A percentile compares a stretch with the other conserved stretches of the same genome.
These are phyloP conservation scores for Huntiella abstrusa DNA, from an alignment of 2,329 filamentous ascomycete genomes.

Conservation along the genomic window DNA sequence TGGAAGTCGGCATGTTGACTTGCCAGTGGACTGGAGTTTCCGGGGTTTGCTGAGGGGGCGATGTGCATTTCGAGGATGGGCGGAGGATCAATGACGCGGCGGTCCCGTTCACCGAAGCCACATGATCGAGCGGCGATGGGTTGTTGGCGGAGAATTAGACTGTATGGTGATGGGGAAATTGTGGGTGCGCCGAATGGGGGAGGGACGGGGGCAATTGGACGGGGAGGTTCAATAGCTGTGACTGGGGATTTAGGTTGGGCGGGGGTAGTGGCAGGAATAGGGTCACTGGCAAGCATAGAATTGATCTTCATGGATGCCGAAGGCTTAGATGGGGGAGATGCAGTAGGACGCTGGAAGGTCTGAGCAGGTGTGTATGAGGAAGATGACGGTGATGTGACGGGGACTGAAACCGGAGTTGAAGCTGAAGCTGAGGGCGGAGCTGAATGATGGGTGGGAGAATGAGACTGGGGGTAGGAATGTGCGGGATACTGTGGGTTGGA, in stretches of 20 bases:
- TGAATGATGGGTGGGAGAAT: background rate
- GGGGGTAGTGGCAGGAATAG: background rate
- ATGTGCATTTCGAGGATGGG: slow-evolving; percentile 61
- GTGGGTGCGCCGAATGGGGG: background rate
- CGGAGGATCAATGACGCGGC: slow-evolving; percentile 65
- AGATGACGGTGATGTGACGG: no score
- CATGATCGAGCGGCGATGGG: slow-evolving; percentile 62
- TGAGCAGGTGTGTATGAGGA: slow-evolving; percentile 5
- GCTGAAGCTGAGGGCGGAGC: background rate
- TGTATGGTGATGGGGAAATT: slow-evolving; percentile 17
- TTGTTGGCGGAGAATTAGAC: slow-evolving; percentile 52
- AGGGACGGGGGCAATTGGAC: background rate
- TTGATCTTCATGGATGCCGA: slow-evolving; percentile 12
- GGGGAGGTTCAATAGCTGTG: background rate
- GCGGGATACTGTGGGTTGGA: background rate
- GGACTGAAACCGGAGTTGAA: background rate
- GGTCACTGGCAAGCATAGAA: slow-evolving; percentile 11
- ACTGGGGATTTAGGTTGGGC: background rate
- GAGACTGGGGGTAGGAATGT: background rate
- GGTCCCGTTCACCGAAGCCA: slow-evolving; percentile 66
- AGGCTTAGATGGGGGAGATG: background rate
- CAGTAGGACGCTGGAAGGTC: background rate
- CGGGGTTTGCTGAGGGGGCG: slow-evolving; percentile 19
- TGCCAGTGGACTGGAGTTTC: background rate
- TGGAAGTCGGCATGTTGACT: slow-evolving; percentile 23